phyloP scores from a whole-genome alignment of 192 early-diverging fungal genomes.

The Umbelopsis sp. region DNA sequence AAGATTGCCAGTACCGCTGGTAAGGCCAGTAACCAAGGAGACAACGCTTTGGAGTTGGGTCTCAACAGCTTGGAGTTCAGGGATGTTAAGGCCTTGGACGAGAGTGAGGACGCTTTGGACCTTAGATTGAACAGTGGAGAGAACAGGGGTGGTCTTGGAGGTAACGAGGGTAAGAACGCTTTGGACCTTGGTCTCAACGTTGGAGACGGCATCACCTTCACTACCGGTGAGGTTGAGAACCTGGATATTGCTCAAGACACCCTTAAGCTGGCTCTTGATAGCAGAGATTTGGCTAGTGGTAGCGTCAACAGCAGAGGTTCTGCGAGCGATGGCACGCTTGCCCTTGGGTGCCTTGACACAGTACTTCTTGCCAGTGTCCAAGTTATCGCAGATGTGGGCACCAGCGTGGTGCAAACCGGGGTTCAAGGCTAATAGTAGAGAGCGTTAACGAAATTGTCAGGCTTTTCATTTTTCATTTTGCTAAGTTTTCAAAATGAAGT shows the following conservation, averaged over 20 bases:
- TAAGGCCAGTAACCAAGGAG: neutral
- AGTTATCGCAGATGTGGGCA: constrained; percentile 35
- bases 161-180: neutral
- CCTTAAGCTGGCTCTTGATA: neutral
- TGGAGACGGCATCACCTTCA: neutral
- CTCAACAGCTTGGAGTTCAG: neutral
- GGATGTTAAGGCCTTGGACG: constrained; percentile 4
- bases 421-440: constrained; percentile 30
- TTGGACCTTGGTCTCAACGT: constrained; percentile 11
- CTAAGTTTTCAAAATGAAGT: constrained; percentile 1
- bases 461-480: no score
- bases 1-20: neutral
- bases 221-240: neutral
- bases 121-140: constrained; percentile 4
- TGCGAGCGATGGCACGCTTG: constrained; percentile 1
- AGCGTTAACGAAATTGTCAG: no score
- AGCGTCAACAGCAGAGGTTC: neutral
- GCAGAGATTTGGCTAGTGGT: neutral
- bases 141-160: constrained; percentile 1
- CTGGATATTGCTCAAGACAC: constrained; percentile 7
- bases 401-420: constrained; percentile 31
- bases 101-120: constrained; percentile 6
- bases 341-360: constrained; percentile 28
- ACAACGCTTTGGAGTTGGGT: neutral
- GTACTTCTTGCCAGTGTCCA: constrained; percentile 37